Percentiles rank a stretch among this genome's conserved stretches.
phyloP scores from a whole-genome alignment of 2,329 filamentous ascomycete genomes.

The Pseudogymnoascus sp. region DNA sequence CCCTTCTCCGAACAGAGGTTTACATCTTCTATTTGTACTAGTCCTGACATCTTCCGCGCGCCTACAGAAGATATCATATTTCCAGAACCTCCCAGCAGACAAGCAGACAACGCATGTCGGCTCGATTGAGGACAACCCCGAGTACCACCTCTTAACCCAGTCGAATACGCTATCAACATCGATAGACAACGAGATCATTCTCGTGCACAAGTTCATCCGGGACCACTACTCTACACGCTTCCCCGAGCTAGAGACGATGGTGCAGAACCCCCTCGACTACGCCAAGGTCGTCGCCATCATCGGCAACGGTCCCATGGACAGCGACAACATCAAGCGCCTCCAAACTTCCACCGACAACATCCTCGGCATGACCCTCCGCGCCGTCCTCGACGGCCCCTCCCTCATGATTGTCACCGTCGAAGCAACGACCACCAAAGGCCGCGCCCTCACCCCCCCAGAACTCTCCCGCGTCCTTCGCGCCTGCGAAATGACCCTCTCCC shows the following conservation, averaged over 20 bases:
- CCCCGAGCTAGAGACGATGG: constrained; percentile 81
- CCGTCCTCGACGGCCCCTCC: constrained; percentile 78
- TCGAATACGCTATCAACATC: constrained; percentile 84
- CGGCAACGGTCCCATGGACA: constrained; percentile 81
- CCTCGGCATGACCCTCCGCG: constrained; percentile 64
- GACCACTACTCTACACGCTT: constrained; percentile 94
- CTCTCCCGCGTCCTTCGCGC: constrained; percentile 66
- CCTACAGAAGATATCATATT: constrained; percentile 71
- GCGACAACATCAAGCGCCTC: constrained; percentile 69
- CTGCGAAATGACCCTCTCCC: constrained; percentile 78
- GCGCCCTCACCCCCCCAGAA: constrained; percentile 66
- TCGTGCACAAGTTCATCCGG: constrained; percentile 92
- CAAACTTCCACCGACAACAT: constrained; percentile 71
- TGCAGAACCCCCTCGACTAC: constrained; percentile 89
- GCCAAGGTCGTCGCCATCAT: constrained; percentile 91
- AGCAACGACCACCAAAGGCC: constrained; percentile 80
- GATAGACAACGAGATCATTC: constrained; percentile 85
- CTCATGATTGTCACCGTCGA: constrained; percentile 96
- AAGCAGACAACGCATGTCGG: constrained; percentile 60
- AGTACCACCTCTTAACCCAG: constrained; percentile 80
- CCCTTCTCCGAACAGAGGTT: constrained; percentile 37
- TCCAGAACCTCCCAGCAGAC: constrained; percentile 59
- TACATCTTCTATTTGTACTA: constrained; percentile 54
- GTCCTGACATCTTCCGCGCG: constrained; percentile 56
- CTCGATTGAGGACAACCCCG: constrained; percentile 84